phyloP scores from a whole-genome alignment of 2,329 filamentous ascomycete species.

The Macrophomina pseudophaseolina region DNA sequence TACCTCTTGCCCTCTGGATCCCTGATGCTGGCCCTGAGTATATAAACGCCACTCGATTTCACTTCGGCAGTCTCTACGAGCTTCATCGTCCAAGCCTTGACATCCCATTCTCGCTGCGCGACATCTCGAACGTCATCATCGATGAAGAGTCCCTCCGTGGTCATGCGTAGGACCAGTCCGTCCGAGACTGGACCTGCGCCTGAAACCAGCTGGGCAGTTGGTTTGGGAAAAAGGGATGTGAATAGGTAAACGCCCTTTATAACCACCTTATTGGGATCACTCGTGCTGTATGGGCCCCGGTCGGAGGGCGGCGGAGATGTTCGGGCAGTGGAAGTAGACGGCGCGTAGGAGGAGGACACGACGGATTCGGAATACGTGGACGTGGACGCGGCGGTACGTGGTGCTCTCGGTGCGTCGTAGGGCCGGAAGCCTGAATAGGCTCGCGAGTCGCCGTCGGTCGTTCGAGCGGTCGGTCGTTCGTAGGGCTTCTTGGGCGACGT shows the following conservation, averaged over 20 bases:
- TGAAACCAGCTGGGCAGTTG: conserved; percentile 85
- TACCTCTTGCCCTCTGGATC: conserved; percentile 65
- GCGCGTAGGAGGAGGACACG: conserved; percentile 70
- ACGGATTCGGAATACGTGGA: conserved; percentile 71
- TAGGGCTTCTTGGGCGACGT: conserved; percentile 49
- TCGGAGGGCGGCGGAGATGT: conserved; percentile 83
- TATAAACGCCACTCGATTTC: conserved; percentile 26
- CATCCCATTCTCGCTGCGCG: conserved; percentile 96
- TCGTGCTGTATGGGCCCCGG: conserved; percentile 80
- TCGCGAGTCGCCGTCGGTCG: conserved; percentile 61
- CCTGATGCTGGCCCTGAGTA: conserved; percentile 63
- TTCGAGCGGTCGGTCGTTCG: conserved; percentile 59
- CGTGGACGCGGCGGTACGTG: conserved; percentile 59
- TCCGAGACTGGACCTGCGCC: conserved; percentile 87
- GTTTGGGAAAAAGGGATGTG: conserved; percentile 88
- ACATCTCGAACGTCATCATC: conserved; percentile 92
- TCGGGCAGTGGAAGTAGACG: conserved; percentile 80
- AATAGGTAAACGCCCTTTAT: conserved; percentile 93
- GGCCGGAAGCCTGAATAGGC: conserved; percentile 72
- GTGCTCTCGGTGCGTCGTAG: conserved; percentile 71
- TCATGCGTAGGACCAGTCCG: conserved; percentile 88
- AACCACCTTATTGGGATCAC: conserved; percentile 93
- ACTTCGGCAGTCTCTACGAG: conserved; percentile 66
- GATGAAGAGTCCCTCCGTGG: conserved; percentile 93
- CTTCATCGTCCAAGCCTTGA: conserved; percentile 98